These are phyloP conservation scores for Crithidia bombi DNA, from an alignment of 208 protist species.

Conservation along the genomic window DNA sequence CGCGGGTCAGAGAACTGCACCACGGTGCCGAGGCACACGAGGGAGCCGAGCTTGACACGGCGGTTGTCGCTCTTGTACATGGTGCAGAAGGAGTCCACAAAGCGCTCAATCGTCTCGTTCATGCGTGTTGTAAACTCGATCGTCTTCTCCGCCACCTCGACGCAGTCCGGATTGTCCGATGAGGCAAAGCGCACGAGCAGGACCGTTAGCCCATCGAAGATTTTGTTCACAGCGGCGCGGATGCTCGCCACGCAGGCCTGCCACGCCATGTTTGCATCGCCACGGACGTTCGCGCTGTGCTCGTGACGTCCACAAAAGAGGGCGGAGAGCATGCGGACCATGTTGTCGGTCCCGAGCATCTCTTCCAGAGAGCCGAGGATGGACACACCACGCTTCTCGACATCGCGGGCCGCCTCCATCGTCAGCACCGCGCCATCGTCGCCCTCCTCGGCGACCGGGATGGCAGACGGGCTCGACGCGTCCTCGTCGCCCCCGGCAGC, in stretches of 20 bases:
- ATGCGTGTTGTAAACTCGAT: slow-evolving; percentile 91
- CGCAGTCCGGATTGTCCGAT: slow-evolving; percentile 85
- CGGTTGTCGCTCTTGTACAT: slow-evolving; percentile 68
- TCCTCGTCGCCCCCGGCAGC: no score
- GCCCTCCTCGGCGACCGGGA: slow-evolving; percentile 8
- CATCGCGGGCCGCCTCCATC: slow-evolving; percentile 83
- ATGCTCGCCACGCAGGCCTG: slow-evolving; percentile 90
- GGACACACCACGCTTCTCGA: slow-evolving; percentile 88
- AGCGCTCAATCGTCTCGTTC: slow-evolving; percentile 84
- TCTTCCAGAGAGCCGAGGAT: slow-evolving; percentile 84
- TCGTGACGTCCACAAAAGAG: slow-evolving; percentile 90
- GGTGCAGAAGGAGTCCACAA: slow-evolving; percentile 75
- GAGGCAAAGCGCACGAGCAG: slow-evolving; percentile 79
- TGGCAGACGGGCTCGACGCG: neutral
- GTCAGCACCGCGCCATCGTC: slow-evolving; percentile 48
- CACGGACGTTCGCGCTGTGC: slow-evolving; percentile 77
- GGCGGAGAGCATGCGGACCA: slow-evolving; percentile 78
- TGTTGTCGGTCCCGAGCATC: slow-evolving; percentile 72
- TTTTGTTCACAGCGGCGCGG: slow-evolving; percentile 85
- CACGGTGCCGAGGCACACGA: slow-evolving; percentile 68
- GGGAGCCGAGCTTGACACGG: slow-evolving; percentile 73
- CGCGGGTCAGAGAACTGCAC: slow-evolving; percentile 74
- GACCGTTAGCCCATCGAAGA: slow-evolving; percentile 77
- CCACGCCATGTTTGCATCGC: slow-evolving; percentile 86
- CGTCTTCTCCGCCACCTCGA: slow-evolving; percentile 78